These are phyloP conservation scores for Forsythia viridissima DNA, from an alignment of 257 asterid genomes.

Conservation along the genomic window DNA sequence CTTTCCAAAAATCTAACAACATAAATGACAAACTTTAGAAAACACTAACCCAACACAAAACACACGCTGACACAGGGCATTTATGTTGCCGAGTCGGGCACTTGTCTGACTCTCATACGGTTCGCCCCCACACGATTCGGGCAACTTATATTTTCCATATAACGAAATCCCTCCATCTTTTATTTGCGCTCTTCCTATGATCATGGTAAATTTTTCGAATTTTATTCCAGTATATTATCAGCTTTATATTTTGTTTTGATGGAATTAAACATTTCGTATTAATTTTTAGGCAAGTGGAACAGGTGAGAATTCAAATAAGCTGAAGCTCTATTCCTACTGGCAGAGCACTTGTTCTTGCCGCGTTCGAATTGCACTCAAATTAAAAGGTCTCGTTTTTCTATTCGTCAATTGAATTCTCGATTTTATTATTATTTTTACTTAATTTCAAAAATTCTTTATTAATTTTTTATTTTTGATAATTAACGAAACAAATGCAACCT, in stretches of 20 bases:
- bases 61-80: too few species aligned
- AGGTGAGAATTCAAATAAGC: constrained; percentile 42
- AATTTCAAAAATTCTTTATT: background rate
- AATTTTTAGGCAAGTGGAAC: constrained; percentile 32
- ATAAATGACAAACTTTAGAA: too few species aligned
- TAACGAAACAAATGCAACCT: background rate
- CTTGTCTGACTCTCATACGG: too few species aligned
- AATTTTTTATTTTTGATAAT: background rate
- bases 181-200: background rate
- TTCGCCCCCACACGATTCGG: too few species aligned
- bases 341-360: constrained; percentile 85
- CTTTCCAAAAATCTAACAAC: too few species aligned
- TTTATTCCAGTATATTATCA: background rate
- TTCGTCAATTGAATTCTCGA: background rate
- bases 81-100: too few species aligned
- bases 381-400: constrained; percentile 47
- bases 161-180: background rate
- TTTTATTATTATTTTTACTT: background rate
- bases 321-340: constrained; percentile 79
- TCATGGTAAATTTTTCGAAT: constrained; percentile 30
- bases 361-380: constrained; percentile 73
- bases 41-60: too few species aligned
- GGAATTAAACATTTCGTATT: background rate
- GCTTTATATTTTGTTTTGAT: background rate
- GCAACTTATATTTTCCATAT: too few species aligned